Base-by-base conservation (phyloP, 2,329 filamentous ascomycete species). In the Aspergillus brasiliensis region DNA sequence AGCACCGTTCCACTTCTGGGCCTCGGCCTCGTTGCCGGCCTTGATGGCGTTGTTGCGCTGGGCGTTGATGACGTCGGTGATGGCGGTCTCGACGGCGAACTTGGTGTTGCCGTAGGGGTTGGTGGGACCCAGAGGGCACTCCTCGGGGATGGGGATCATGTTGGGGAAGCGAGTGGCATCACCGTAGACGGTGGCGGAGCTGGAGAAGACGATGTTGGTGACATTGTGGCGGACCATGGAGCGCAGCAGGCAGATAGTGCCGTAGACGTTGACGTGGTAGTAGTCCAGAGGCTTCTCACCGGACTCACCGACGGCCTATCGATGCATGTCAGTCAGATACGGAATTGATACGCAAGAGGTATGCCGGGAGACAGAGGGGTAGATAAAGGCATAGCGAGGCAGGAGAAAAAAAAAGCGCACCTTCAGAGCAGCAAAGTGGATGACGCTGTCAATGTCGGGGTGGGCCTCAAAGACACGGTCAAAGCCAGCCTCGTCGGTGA, bases 71-170 rank as follows among this genome's bases (percentile, higher is more conserved):
- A 91, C 88, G 78, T 99, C 95, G 68, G 89, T 92, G 76, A 99
- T 97, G 78, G 97, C 88, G 67, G 83, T 85, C 83, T 99, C 95
- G 64, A 97, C 92, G 68, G 89, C 91, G 72, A 91, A 89, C 83
- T 99, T 99, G 66, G 95, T 99, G 79, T 92, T 92, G 65, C 95
- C 96, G 80, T 99, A 99, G 25, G 94, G 92, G 84, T 98, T 99
- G 68, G 95, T 99, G 13, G 95, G 92, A 54, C 92, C 94, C 64
- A 96, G 91, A 62, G 96, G 95, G 84, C 95, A 99, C 78, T 91
- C 84, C 82, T 99, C 95, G 54, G 95, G 95, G 73, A 99, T 99
- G 65, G 95, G 95, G 67, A 99, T 99, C 95, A 99, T 99, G 84
- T 96, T 90, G 68, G 90, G 88, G 81, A 97, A 91, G 75, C 92